Conservation (phyloP, 345 rosid genomes). For the Geranium brycei region DNA sequence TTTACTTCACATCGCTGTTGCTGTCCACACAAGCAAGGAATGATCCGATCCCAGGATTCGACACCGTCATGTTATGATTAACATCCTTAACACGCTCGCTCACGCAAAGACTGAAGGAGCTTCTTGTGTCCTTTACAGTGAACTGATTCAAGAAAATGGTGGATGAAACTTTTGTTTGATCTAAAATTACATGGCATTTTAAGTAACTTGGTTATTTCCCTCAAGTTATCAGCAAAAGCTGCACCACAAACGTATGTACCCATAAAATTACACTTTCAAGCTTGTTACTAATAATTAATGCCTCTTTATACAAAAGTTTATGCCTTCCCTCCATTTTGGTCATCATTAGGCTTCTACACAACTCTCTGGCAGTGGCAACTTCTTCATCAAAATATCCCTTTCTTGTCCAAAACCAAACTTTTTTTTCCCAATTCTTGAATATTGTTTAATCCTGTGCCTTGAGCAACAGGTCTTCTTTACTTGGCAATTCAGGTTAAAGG, state of each 20-base stretch:
- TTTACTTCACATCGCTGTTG: background rate
- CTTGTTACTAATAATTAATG: background rate
- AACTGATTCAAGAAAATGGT: too few relatives aligned
- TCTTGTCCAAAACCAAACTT: background rate
- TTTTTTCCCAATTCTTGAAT: too few relatives aligned
- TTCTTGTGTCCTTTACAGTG: too few relatives aligned
- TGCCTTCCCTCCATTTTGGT: too few relatives aligned
- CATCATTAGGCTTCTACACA: too few relatives aligned
- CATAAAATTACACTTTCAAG: background rate
- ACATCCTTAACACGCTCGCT: too few relatives aligned
- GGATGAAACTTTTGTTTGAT: too few relatives aligned
- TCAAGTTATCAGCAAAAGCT: too few relatives aligned
- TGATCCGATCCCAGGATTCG: background rate
- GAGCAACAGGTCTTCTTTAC: slow-evolving; percentile 35
- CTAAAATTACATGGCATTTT: too few relatives aligned
- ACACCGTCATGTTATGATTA: background rate
- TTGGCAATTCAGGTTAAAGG: slow-evolving; percentile 30
- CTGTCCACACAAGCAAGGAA: background rate
- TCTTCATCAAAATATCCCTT: background rate
- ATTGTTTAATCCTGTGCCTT: slow-evolving; percentile 9
- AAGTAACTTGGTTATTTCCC: too few relatives aligned
- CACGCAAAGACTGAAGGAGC: too few relatives aligned
- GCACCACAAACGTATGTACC: too few relatives aligned
- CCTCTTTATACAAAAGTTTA: background rate
- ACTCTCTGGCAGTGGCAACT: background rate